A percentile compares a stretch with the other conserved stretches of the same genome.
phyloP scores from a whole-genome alignment of 140 eudicot species.

The Oenanthe javanica region DNA sequence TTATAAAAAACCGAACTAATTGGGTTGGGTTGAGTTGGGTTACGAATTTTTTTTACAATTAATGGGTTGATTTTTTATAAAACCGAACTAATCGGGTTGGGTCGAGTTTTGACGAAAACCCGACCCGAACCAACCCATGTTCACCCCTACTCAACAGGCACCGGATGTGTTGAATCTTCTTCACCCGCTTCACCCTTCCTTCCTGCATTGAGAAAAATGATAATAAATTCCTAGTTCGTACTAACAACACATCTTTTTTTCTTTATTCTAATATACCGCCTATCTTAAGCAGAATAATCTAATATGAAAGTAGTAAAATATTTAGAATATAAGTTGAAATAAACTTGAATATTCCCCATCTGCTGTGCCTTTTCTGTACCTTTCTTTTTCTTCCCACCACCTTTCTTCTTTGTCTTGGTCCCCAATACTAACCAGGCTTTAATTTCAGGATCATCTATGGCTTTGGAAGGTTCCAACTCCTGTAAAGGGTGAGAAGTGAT shows the following conservation, averaged over 20 bases:
- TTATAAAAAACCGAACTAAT: too few relatives aligned
- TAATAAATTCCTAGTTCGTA: not conserved
- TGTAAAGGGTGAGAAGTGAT: constrained; percentile 70
- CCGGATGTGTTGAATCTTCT: constrained; percentile 32
- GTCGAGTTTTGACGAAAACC: too few relatives aligned
- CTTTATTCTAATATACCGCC: not conserved
- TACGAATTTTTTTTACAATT: too few relatives aligned
- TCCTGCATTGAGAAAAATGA: constrained; percentile 24
- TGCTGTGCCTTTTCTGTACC: constrained; percentile 21
- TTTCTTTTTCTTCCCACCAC: constrained; percentile 97
- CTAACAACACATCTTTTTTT: too few relatives aligned
- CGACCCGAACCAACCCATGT: too few relatives aligned
- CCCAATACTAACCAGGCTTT: constrained; percentile 82
- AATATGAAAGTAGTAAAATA: not conserved
- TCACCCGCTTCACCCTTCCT: constrained; percentile 58
- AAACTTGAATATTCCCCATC: too few relatives aligned
- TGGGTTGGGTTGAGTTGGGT: too few relatives aligned
- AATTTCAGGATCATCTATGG: constrained; percentile 65
- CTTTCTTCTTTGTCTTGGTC: constrained; percentile 73
- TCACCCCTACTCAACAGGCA: too few relatives aligned
- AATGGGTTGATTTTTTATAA: too few relatives aligned
- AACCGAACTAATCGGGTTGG: too few relatives aligned
- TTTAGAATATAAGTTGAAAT: too few relatives aligned
- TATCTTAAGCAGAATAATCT: not conserved
- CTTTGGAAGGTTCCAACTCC: constrained; percentile 71